Conservation (phyloP, 495 filamentous ascomycete species). For the Geoglossum glabrum region DNA sequence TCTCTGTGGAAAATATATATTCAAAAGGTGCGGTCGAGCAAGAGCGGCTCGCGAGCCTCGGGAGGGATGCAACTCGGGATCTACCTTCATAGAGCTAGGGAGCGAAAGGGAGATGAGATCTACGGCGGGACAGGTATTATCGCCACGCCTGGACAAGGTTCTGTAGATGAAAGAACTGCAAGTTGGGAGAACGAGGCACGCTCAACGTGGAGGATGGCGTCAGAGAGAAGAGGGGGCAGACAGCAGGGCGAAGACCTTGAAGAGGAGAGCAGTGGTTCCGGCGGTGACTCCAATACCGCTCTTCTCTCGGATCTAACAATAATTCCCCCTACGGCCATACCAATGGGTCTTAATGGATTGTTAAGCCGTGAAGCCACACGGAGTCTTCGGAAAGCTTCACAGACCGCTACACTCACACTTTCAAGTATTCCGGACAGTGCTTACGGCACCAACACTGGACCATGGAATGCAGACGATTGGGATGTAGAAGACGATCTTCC, state of each 20-base stretch:
- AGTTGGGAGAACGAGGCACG: slow-evolving; percentile 26
- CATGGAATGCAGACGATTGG: not conserved
- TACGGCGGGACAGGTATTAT: slow-evolving; percentile 9
- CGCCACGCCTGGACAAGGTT: slow-evolving; percentile 13
- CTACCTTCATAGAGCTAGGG: slow-evolving; percentile 39
- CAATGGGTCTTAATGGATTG: not conserved
- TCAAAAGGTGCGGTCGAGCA: slow-evolving; percentile 33
- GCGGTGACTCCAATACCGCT: not conserved
- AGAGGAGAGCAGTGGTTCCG: slow-evolving; percentile 3
- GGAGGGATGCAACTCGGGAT: slow-evolving; percentile 30
- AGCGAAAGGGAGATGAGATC: slow-evolving; percentile 29
- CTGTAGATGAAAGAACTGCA: slow-evolving; percentile 29
- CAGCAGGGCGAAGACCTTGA: not conserved
- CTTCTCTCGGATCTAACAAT: not conserved
- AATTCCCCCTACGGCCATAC: not conserved
- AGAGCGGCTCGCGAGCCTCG: slow-evolving; percentile 13
- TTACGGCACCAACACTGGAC: not conserved
- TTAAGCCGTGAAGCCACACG: slow-evolving; percentile 8
- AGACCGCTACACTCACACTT: not conserved
- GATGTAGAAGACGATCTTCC: slow-evolving; percentile 6
- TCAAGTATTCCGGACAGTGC: not conserved
- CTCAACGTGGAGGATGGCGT: slow-evolving; percentile 12
- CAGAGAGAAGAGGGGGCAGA: not conserved
- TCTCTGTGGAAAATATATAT: slow-evolving; percentile 43
- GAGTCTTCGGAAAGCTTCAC: not conserved